Evolutionary conservation across 108 stramenopile genomes (phyloP).

Genomic region (Skeletonema menzelii): DNA sequence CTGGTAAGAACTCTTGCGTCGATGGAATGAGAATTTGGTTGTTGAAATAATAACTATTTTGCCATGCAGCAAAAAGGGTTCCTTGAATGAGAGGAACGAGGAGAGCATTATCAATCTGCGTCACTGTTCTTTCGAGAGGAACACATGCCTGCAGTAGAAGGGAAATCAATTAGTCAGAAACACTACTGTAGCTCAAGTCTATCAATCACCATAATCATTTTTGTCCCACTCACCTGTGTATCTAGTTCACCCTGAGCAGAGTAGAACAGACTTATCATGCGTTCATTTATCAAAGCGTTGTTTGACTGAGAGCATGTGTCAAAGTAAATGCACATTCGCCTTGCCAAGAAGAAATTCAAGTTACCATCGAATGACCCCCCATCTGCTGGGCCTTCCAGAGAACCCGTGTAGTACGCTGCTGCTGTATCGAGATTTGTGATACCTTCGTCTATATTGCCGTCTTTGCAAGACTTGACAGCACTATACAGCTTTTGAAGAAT

Average conservation of each 20-base stretch:
- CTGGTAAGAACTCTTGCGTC: conserved; percentile 32
- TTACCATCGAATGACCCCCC: conserved; percentile 59
- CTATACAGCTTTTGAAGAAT: conserved; percentile 60
- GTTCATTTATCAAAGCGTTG: conserved; percentile 54
- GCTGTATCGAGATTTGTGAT: conserved; percentile 56
- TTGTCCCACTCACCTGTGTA: conserved; percentile 23
- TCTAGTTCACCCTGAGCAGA: conserved; percentile 63
- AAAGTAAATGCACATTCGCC: conserved; percentile 69
- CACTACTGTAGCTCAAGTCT: neutral
- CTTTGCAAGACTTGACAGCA: conserved; percentile 55
- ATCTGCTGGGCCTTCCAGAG: conserved; percentile 58
- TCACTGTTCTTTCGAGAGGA: conserved; percentile 50
- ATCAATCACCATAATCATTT: neutral
- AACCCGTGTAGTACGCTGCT: conserved; percentile 73
- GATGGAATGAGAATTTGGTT: neutral
- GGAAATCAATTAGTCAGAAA: neutral
- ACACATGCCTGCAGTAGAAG: conserved; percentile 42
- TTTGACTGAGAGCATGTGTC: conserved; percentile 55
- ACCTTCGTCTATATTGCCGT: conserved; percentile 20
- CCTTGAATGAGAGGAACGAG: conserved; percentile 75
- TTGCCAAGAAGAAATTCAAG: conserved; percentile 62
- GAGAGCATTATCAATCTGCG: conserved; percentile 55
- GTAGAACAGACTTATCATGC: conserved; percentile 60
- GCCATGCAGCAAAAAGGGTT: conserved; percentile 43
- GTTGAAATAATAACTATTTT: conserved; percentile 28